These are phyloP conservation scores for Xylariaceae sp. DNA, from an alignment of 2,329 filamentous ascomycete species.

Conservation along the genomic window DNA sequence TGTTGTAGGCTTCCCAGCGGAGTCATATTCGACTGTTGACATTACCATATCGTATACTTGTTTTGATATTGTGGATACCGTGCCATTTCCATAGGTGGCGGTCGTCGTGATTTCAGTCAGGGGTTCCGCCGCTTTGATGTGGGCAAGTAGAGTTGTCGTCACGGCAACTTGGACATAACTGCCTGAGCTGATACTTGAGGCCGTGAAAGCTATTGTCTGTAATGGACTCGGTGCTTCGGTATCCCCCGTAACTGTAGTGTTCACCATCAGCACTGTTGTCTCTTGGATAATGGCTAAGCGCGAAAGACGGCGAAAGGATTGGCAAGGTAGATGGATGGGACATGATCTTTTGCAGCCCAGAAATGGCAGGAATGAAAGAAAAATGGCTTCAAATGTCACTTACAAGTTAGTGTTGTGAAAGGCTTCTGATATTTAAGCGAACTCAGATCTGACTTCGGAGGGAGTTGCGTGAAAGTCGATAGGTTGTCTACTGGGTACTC, in stretches of 20 bases:
- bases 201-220: slow-evolving; percentile 21
- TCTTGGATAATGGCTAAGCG: not conserved
- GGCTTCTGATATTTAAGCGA: not conserved
- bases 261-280: not conserved
- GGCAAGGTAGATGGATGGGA: not conserved
- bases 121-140: slow-evolving; percentile 15
- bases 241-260: slow-evolving; percentile 5
- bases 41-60: slow-evolving; percentile 3
- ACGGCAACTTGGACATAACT: slow-evolving; percentile 17
- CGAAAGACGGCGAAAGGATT: not conserved
- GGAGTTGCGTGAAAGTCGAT: not conserved
- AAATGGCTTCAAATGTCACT: not conserved
- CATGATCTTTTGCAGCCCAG: not conserved
- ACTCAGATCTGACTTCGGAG: not conserved
- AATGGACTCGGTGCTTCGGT: not conserved
- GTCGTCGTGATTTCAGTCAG: slow-evolving; percentile 9
- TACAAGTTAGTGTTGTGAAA: slow-evolving; percentile 10
- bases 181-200: slow-evolving; percentile 10
- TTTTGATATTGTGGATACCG: slow-evolving; percentile 14
- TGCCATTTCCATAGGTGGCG: slow-evolving; percentile 16
- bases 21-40: slow-evolving; percentile 9
- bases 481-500: not conserved
- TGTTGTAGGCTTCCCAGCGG: slow-evolving; percentile 21
- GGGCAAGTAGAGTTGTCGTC: slow-evolving; percentile 9
- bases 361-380: not conserved